phyloP scores from a whole-genome alignment of 2,329 filamentous ascomycete genomes.

The Paradendryphiella salina region DNA sequence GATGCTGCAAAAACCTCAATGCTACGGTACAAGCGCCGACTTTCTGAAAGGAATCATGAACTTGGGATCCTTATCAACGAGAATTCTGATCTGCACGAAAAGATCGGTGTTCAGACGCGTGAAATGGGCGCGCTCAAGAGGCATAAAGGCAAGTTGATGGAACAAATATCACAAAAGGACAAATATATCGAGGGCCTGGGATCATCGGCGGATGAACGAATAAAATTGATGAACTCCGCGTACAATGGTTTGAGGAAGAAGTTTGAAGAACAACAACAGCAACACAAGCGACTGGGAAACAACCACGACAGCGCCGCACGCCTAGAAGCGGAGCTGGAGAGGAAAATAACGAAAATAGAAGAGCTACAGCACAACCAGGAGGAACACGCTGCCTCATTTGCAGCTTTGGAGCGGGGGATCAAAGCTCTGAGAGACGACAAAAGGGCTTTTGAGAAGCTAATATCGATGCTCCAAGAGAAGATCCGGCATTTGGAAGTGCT shows the following conservation, averaged over 20 bases:
- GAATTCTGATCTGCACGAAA: constrained; percentile 34
- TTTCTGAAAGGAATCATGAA: constrained; percentile 35
- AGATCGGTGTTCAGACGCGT: constrained; percentile 30
- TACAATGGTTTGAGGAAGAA: constrained; percentile 28
- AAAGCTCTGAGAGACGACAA: constrained; percentile 36
- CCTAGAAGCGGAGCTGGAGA: constrained; percentile 23
- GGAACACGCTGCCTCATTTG: constrained; percentile 30
- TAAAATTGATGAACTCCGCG: constrained; percentile 28
- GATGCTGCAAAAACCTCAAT: constrained; percentile 31
- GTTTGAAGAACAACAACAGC: constrained; percentile 21
- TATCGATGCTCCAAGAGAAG: constrained; percentile 39
- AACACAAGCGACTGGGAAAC: constrained; percentile 13
- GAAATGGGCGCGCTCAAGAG: constrained; percentile 31
- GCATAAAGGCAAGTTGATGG: constrained; percentile 26
- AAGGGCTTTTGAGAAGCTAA: constrained; percentile 35
- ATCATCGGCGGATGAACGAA: constrained; percentile 24
- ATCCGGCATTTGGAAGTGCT: constrained; percentile 32
- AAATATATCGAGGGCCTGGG: constrained; percentile 32
- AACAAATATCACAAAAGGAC: constrained; percentile 35
- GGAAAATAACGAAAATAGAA: constrained; percentile 34
- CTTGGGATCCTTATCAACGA: constrained; percentile 34
- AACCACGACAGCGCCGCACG: constrained; percentile 17
- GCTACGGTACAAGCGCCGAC: constrained; percentile 38
- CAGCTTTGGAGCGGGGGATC: constrained; percentile 38
- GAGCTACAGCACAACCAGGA: constrained; percentile 32